Base-by-base conservation (phyloP, 768 basidiomycete species). In the Mrakia blollopis region DNA sequence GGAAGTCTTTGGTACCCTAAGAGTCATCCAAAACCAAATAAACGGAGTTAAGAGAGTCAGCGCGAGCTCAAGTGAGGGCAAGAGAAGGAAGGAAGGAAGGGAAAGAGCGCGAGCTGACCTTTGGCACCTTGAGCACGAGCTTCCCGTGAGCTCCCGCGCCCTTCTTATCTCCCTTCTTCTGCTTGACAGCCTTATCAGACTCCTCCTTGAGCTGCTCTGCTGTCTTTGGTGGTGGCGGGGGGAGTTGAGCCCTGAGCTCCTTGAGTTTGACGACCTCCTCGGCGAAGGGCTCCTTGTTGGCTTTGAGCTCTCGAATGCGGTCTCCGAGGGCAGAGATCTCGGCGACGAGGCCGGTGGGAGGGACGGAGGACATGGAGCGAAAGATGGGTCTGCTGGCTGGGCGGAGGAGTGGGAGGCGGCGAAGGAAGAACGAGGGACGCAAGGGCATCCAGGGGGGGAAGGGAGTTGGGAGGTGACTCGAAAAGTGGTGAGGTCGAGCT, bases 1-100 rank as follows among this genome's bases (percentile, higher is more conserved):
- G 91, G 84, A 93, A 98, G 84, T 99, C 97, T 70, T 93, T 89
- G 25, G 97, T 98, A 50, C 97, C 97, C 92, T 96, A 76, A 0
- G 2, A 41, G 23, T 21, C 18, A 6, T 8, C 30, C 32, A 10
- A 23, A 8, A 63, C 0, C n/a, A 32, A 16, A 37, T 9, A 63
- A 23, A 1, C 10, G 18, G 7, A 18, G 32, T 37, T 9, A 2
- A 3, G 30, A 41, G 11, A 30, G 32, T 54, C 61, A 72, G 50
- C 13, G 3, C 16, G 44, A 52, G 72, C 60, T 35, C 30, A 18
- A 16, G 37, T 5, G 32, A 30, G 25, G 39, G 25, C 39, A 68
- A 16, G n/a, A 16, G 11, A 37, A 47, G 50, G 23, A 16, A 63
- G 28, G 11, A 44, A 14, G 14, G 39, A 41, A 41, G 11, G 39